Conservation (phyloP, 495 filamentous ascomycete genomes). For the Penicillium arizonense region DNA sequence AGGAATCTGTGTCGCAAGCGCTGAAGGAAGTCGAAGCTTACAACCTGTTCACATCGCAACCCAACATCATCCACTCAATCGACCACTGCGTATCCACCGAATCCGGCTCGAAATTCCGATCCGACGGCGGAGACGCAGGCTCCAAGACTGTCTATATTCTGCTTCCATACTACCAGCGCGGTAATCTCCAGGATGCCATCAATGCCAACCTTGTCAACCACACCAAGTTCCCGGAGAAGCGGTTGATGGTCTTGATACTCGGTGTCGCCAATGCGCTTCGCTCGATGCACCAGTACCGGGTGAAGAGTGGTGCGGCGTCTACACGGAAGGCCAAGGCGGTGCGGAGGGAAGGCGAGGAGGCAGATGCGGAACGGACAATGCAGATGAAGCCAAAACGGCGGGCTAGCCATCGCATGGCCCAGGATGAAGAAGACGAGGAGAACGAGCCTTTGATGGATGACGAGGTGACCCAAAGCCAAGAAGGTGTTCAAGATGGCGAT, state of each 20-base stretch:
- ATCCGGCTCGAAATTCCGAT: constrained; percentile 57
- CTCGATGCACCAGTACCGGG: constrained; percentile 86
- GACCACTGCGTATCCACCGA: constrained; percentile 75
- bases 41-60: constrained; percentile 76
- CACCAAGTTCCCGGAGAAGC: constrained; percentile 84
- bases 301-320: constrained; percentile 53
- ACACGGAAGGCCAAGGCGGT: constrained; percentile 61
- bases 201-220: constrained; percentile 98
- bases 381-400: constrained; percentile 54
- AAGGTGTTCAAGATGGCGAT: constrained; percentile 68
- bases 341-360: constrained; percentile 56
- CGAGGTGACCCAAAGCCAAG: constrained; percentile 70
- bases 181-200: constrained; percentile 96
- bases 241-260: constrained; percentile 84
- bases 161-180: constrained; percentile 89
- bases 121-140: constrained; percentile 53
- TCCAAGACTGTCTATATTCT: constrained; percentile 96
- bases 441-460: constrained; percentile 80
- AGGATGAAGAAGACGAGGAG: constrained; percentile 68
- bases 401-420: constrained; percentile 28
- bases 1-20: constrained; percentile 90
- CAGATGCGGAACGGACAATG: constrained; percentile 57
- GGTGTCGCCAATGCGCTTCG: constrained; percentile 86
- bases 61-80: constrained; percentile 85
- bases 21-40: constrained; percentile 98